A percentile compares a stretch with the other conserved stretches of the same genome.
phyloP scores from a whole-genome alignment of 75 land plant genomes.

The Gnetum montanum region DNA sequence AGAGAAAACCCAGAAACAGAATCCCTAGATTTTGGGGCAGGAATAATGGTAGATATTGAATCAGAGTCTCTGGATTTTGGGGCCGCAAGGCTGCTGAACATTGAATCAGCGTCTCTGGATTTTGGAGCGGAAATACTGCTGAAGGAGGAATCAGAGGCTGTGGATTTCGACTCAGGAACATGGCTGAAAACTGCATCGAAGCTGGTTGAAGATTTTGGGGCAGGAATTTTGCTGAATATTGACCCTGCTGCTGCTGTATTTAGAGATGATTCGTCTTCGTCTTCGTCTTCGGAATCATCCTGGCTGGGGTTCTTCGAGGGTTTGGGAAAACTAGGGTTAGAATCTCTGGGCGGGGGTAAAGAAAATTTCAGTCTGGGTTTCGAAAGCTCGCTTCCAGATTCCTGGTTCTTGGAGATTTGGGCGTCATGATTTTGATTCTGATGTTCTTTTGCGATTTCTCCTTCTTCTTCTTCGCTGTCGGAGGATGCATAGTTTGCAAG shows the following conservation, averaged over 20 bases:
- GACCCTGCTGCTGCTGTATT: conserved; percentile 15
- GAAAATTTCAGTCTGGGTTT: neutral
- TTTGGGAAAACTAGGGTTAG: too few relatives aligned
- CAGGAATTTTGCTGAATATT: conserved; percentile 39
- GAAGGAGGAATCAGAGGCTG: conserved; percentile 12
- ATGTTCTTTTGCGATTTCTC: conserved; percentile 7
- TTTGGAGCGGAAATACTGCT: conserved; percentile 30
- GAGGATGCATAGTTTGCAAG: conserved; percentile 73
- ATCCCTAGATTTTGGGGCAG: neutral
- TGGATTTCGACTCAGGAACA: conserved; percentile 18
- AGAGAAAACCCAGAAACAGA: neutral
- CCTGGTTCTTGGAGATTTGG: too few relatives aligned
- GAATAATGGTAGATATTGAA: conserved; percentile 1
- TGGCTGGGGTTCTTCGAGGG: conserved; percentile 3
- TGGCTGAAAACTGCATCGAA: neutral
- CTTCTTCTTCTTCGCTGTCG: conserved; percentile 41
- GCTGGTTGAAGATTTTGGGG: conserved; percentile 18
- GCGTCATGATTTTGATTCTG: neutral
- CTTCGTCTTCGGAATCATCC: neutral
- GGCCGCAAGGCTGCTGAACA: neutral
- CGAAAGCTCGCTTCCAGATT: neutral
- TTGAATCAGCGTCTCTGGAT: neutral
- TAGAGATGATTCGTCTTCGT: conserved; percentile 8
- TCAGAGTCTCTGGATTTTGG: neutral
- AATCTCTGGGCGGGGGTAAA: neutral